phyloP scores from a whole-genome alignment of 2,329 filamentous ascomycete genomes.

The Fusarium aywerte region DNA sequence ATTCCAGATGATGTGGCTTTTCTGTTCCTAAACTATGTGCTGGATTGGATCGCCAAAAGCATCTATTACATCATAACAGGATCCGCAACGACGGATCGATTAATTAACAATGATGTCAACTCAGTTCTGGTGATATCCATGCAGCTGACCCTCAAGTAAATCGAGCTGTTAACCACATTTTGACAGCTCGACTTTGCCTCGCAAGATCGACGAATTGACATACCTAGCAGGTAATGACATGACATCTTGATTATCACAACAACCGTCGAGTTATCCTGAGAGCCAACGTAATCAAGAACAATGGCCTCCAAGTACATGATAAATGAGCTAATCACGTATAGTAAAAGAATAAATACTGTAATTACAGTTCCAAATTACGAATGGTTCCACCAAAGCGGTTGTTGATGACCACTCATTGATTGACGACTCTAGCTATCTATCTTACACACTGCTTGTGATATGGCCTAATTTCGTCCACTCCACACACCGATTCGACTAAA shows the following conservation, averaged over 20 bases:
- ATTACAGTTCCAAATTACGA: neutral
- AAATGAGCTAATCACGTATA: neutral
- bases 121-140: neutral
- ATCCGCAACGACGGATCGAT: conserved; percentile 4
- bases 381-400: neutral
- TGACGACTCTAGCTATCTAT: neutral
- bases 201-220: conserved; percentile 7
- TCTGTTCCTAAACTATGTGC: conserved; percentile 10
- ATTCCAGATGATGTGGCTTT: conserved; percentile 1
- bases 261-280: neutral
- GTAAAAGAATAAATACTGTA: neutral
- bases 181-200: neutral
- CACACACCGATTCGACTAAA: neutral
- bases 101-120: conserved; percentile 23
- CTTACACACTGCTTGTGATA: neutral
- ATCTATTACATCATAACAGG: conserved; percentile 27
- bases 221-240: neutral
- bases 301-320: neutral
- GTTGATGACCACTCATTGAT: neutral
- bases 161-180: neutral
- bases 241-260: neutral
- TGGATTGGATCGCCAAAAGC: conserved; percentile 20
- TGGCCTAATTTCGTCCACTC: neutral
- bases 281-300: neutral
- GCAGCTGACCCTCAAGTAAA: neutral